Evolutionary conservation across 352 stramenopile species (phyloP), one percentile per base, ranked within the genome.

Genomic region (Blastocystis sp.): DNA sequence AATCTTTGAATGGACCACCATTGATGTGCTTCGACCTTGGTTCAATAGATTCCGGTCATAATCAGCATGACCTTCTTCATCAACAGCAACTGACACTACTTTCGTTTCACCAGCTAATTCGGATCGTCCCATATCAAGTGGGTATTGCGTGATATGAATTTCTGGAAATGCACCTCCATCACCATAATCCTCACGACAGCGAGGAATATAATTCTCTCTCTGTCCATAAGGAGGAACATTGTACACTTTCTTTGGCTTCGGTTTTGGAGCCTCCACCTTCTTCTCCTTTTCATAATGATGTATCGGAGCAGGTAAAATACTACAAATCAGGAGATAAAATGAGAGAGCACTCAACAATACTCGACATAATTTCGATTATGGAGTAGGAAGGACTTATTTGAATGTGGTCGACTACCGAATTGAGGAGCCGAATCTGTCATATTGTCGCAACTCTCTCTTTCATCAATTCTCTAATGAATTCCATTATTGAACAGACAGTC

Each of bases 101-200:
- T 92, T 90, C 13, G 92, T 89, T 62, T 94, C 91, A 76, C 96
- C 93, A 56, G 95, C 94, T 79, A 94, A 94, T 62, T 95, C 90
- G 51, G 91, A 91, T 54, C 94, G 94, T 19, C 96, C 96, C 95
- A 99, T 98, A 90, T 95, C 93, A 0, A 97, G 91, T 9, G 96
- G 96, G 90, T 98, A 98, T 92, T 98, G 96, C 84, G 96, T 95
- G 37, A 99, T 92, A 91, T 99, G 96, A 82, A 99, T 97, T 93
- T 99, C 97, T 0, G 97, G 97, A 91, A 96, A 99, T 66, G 96
- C 96, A 54, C 97, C 97, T 58, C 97, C 97, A 91, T 99, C 96
- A 51, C 95, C 96, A 92, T 98, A 99, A 91, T 99, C 97, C 24
- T 92, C 75, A 22, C 60, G 64, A 57, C 35, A 44, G 33, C 90